These are phyloP conservation scores for Pestalotiopsis sp. DNA, from an alignment of 2,329 filamentous ascomycete genomes.

Conservation along the genomic window DNA sequence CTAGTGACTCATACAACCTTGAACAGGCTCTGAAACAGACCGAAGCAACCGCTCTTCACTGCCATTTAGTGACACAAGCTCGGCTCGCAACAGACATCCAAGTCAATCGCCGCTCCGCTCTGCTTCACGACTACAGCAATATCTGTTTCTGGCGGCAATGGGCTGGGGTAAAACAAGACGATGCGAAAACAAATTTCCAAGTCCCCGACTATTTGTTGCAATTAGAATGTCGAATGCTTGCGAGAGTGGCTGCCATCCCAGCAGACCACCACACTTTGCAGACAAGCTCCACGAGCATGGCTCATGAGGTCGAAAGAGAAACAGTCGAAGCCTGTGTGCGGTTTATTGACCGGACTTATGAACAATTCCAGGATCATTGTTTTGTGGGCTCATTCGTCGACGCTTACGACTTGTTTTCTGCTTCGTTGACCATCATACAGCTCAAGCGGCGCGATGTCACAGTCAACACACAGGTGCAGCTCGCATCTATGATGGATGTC, in stretches of 20 bases:
- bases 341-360: slow-evolving; percentile 16
- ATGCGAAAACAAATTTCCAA: background rate
- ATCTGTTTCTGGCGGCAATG: slow-evolving; percentile 18
- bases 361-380: slow-evolving; percentile 4
- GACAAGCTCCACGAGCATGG: background rate
- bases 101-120: background rate
- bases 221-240: slow-evolving; percentile 15
- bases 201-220: slow-evolving; percentile 8
- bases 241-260: background rate
- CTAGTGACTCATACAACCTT: background rate
- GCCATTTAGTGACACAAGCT: slow-evolving; percentile 16
- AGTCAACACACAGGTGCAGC: background rate
- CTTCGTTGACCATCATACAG: slow-evolving; percentile 13
- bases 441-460: background rate
- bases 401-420: slow-evolving; percentile 18
- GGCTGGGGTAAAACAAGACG: background rate
- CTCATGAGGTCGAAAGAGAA: slow-evolving; percentile 10
- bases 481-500: background rate
- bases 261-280: background rate
- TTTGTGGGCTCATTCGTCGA: slow-evolving; percentile 17
- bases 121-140: slow-evolving; percentile 18
- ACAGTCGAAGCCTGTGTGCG: slow-evolving; percentile 11
- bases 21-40: background rate
- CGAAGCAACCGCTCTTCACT: background rate
- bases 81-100: slow-evolving; percentile 15